Percentiles rank a stretch among this genome's conserved stretches.
Conservation (phyloP, 257 asterid genomes). For the Penstemon newberryi region DNA sequence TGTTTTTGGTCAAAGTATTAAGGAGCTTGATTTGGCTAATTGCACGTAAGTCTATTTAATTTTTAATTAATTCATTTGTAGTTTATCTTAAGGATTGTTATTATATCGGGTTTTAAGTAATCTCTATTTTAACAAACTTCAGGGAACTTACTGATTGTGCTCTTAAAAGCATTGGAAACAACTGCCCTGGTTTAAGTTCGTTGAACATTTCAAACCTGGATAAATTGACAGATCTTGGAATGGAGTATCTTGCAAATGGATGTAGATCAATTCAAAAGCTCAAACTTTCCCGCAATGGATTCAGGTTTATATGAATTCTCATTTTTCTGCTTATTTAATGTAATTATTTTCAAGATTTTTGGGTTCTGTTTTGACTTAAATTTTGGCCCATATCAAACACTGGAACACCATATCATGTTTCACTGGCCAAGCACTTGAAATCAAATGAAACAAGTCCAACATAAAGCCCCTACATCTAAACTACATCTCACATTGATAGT, state of each 20-base stretch:
- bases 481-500: neutral
- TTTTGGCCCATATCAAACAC: neutral
- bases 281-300: conserved; percentile 53
- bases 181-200: conserved; percentile 55
- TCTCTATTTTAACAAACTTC: conserved; percentile 33
- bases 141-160: conserved; percentile 68
- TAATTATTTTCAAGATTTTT: neutral
- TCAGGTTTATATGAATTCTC: conserved; percentile 55
- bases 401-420: neutral
- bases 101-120: conserved; percentile 6
- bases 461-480: too few relatives aligned
- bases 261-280: conserved; percentile 61
- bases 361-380: too few relatives aligned
- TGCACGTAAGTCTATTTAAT: conserved; percentile 61
- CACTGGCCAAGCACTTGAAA: neutral
- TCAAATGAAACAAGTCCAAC: too few relatives aligned
- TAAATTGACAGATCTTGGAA: conserved; percentile 62
- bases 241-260: conserved; percentile 73
- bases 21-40: conserved; percentile 70
- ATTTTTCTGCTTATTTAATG: conserved; percentile 4
- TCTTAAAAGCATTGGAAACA: conserved; percentile 55
- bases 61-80: conserved; percentile 24
- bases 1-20: conserved; percentile 50
- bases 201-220: conserved; percentile 63
- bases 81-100: neutral